Base-by-base conservation (phyloP, 148 eudicot genomes). In the Spergularia bocconei region DNA sequence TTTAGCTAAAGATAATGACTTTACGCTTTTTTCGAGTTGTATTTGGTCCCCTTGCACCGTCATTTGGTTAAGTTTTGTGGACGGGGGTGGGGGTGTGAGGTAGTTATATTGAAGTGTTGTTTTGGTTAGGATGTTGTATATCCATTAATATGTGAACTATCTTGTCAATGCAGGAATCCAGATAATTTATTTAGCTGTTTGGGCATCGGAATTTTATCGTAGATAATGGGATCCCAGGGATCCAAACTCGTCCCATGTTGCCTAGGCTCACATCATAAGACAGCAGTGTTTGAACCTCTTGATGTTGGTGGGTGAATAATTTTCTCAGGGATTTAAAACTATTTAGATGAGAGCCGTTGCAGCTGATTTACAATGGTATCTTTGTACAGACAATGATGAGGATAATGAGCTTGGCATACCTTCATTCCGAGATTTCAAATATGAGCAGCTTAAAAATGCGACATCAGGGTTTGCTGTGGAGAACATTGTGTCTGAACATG, bases 401-500 rank as follows among this genome's bases (percentile, higher is more conserved):
- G 83, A 78, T 75, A 44, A 65, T 52, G 85, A 75, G 73, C 78
- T 75, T 55, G 82, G 80, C 9, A 67, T 87, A 71, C 78, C 83
- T 63, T 38, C 82, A 25, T 89, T 89, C 74, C 81, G 82, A 15
- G 89, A 87, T 73, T 89, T 84, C 79, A 79, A 85, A 4, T 70
- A 82, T 64, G 93, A 89, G 75, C 88, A 89, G 65, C 89, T 89
- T 48, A 87, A 84, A 73, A 87, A 82, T 73, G 93, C 93, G 20
- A 89, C 93, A 61, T 87, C 84, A 52, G 84, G 89, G 20, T 89
- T 89, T 81, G 89, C 93, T 23, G 84, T 78, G 23, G 90, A 89
- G 79, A 87, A 89, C 70, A 87, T 89, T 71, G 87, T 89, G 67
- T 89, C 93, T 20, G 93, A 89, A 76, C 88, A 89, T 67, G 90